Evolutionary conservation across 192 early-diverging fungal genomes (phyloP), one percentile per base, ranked within the genome.

Genomic region (Haplosporangium gracile): DNA sequence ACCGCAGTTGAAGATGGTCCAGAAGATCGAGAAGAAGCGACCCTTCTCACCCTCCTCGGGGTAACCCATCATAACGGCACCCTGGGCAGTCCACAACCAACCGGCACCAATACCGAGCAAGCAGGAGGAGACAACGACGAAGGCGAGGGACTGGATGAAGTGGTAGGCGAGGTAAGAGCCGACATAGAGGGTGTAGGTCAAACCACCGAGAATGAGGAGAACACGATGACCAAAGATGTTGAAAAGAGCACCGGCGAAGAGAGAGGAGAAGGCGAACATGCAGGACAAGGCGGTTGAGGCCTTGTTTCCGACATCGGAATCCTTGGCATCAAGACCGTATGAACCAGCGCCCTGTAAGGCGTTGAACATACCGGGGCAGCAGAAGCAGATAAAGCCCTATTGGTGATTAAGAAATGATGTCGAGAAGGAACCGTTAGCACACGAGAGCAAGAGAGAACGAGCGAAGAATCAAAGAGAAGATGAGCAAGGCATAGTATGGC

Each of bases 21-120:
- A 97, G 93, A 97, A 97, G 47, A 94, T 90, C 38, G 93, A 92
- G 78, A 97, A 96, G 88, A 92, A 96, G 78, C 88, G 92, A 53
- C 95, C 96, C 90, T 96, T 96, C 57, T 95, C 91, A 32, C 91
- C 86, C 80, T 97, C 96, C 20, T 83, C 82, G 70, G 97, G 95
- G 87, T 97, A 97, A 76, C 96, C 94, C 80, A 95, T 91, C 94
- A 96, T 95, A 78, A 97, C 94, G 82, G 94, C 93, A 74, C 95
- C 93, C 82, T 95, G 94, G n/a, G 94, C 94, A 11, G 93, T 92
- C 91, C 92, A 91, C 47, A 91, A 75, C 78, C 97, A 92, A 76
- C 95, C 96, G 13, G 96, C 96, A 81, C 88, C 95, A 57, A 95
- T 78, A 80, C 96, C 96, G 36, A 97, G 93, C 75, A 96, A 87